Percentiles rank a stretch among this genome's conserved stretches.
Conservation (phyloP, 495 filamentous ascomycete species). For the Rhizodiscina lignyota region DNA sequence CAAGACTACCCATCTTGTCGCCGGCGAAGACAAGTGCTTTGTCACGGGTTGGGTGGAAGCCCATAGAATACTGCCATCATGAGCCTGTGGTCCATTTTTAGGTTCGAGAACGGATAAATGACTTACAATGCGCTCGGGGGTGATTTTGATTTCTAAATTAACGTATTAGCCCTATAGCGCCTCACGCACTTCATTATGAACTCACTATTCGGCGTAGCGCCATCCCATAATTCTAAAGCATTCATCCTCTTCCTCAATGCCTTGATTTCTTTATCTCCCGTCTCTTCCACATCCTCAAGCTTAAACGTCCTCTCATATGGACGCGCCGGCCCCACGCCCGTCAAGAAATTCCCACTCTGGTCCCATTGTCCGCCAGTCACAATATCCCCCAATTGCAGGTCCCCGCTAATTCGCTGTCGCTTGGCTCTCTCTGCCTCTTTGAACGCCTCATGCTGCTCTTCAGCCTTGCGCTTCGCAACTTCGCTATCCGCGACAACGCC, state of each 20-base stretch:
- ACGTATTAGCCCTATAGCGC: constrained; percentile 7
- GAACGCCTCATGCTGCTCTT: constrained; percentile 47
- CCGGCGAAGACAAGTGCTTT: constrained; percentile 90
- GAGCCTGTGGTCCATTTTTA: neutral
- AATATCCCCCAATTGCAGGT: constrained; percentile 59
- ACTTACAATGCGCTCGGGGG: constrained; percentile 57
- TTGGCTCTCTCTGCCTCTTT: constrained; percentile 51
- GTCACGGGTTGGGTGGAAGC: constrained; percentile 70
- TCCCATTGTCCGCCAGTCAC: constrained; percentile 56
- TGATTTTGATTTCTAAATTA: constrained; percentile 68
- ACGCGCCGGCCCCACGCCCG: constrained; percentile 47
- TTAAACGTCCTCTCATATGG: constrained; percentile 71
- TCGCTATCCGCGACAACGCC: constrained; percentile 56
- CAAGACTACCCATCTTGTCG: constrained; percentile 86
- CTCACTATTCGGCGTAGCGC: constrained; percentile 60
- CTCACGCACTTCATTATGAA: neutral
- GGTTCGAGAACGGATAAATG: neutral
- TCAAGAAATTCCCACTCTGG: constrained; percentile 32
- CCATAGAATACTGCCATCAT: constrained; percentile 44
- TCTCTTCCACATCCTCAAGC: constrained; percentile 64
- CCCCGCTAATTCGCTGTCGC: constrained; percentile 51
- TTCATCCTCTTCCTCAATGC: constrained; percentile 67
- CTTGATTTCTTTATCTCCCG: constrained; percentile 49
- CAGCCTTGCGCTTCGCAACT: constrained; percentile 61
- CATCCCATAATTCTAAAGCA: constrained; percentile 62